phyloP scores from a whole-genome alignment of 75 land plant genomes.

The Pseudotsuga menziesii region DNA sequence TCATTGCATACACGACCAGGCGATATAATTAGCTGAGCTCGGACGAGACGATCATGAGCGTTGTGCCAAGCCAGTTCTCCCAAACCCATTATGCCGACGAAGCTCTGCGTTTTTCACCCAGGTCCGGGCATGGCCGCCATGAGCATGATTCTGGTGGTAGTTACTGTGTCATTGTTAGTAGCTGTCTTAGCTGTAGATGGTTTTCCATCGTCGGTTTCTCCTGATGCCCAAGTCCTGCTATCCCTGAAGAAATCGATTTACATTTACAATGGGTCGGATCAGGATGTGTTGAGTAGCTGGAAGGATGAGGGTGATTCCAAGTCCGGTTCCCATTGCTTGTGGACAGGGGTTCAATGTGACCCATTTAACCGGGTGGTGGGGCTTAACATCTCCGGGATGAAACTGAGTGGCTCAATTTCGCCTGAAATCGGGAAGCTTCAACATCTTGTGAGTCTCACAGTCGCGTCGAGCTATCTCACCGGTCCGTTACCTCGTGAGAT shows the following conservation, averaged over 20 bases:
- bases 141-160: too few relatives aligned
- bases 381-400: conserved; percentile 53
- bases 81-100: too few relatives aligned
- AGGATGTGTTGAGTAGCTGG: conserved; percentile 16
- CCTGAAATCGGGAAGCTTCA: conserved; percentile 32
- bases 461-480: conserved; percentile 41
- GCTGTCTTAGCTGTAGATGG: background rate
- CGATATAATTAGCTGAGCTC: too few relatives aligned
- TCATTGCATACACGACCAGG: too few relatives aligned
- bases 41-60: too few relatives aligned
- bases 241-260: conserved; percentile 18
- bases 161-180: too few relatives aligned
- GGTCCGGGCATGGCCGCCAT: too few relatives aligned
- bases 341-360: conserved; percentile 43
- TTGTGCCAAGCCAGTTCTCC: too few relatives aligned
- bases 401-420: conserved; percentile 49
- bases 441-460: conserved; percentile 32
- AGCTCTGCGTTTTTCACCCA: too few relatives aligned
- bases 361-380: conserved; percentile 4
- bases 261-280: background rate
- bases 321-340: conserved; percentile 21
- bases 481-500: conserved; percentile 47
- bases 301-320: conserved; percentile 4
- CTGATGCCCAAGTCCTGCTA: conserved; percentile 18
- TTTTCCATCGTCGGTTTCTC: background rate